Percentiles rank a stretch among this genome's conserved stretches.
phyloP scores from a whole-genome alignment of 2,329 filamentous ascomycete species.

The Penicillium sp. region DNA sequence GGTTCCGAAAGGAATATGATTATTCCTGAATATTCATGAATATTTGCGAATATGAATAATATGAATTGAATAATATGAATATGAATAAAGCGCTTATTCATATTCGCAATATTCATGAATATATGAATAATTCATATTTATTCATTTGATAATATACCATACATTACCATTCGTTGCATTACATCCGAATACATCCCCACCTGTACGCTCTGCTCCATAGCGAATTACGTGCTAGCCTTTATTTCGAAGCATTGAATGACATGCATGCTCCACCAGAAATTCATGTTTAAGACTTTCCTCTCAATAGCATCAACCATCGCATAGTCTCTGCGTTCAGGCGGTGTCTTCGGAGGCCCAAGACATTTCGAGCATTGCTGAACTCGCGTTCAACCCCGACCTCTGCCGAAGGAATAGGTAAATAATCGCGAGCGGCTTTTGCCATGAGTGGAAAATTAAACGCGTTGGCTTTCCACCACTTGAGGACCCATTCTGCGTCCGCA shows the following conservation, averaged over 20 bases:
- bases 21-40: too few species aligned
- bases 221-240: not conserved
- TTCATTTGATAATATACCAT: not conserved
- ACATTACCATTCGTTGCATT: not conserved
- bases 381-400: constrained; percentile 10
- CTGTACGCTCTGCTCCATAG: not conserved
- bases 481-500: constrained; percentile 10
- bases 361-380: constrained; percentile 11
- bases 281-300: not conserved
- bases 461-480: constrained; percentile 10
- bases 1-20: too few species aligned
- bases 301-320: constrained; percentile 10
- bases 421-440: constrained; percentile 10
- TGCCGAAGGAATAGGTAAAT: constrained; percentile 7
- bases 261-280: not conserved
- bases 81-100: not conserved
- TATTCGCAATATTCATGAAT: not conserved
- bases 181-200: not conserved
- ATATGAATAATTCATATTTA: not conserved
- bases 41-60: too few species aligned
- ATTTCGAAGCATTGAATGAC: not conserved
- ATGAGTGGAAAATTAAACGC: constrained; percentile 12
- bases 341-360: constrained; percentile 10
- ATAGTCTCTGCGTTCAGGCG: constrained; percentile 10
- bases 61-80: not conserved